Evolutionary conservation across 495 filamentous ascomycete genomes (phyloP), one percentile per base, ranked within the genome.

Genomic region (Margaritispora aquatica): DNA sequence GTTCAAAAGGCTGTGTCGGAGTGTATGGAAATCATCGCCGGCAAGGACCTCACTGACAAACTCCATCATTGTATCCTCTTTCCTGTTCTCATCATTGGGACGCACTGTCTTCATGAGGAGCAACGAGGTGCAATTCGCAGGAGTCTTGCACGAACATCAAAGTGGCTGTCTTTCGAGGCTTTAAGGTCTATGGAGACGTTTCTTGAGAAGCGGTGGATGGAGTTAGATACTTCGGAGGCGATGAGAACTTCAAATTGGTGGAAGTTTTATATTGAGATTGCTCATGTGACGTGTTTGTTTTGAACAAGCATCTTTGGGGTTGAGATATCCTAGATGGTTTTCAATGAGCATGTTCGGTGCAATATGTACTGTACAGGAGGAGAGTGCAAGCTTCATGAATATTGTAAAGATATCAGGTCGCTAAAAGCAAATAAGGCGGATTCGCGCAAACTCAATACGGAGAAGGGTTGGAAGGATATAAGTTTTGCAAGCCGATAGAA

Each of bases 21-120:
- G 13, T 63, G 60, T 34, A 61, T 66, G 46, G 55, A 59, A 10
- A 55, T 66, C 9, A 55, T 66, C 9, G 41, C 26, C 24, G 61
- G 64, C 1, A 26, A 51, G n/a, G 61, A 58, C 41, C 55, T 66
- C 19, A 61, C 64, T 8, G 55, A 61, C 8, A 61, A 61, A 23
- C 58, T 66, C 21, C 64, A 66, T 22, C 64, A 66, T 31, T 66
- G 64, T 27, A 63, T 66, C 26, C 55, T 66, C 3, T 66, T 66
- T 24, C 64, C 64, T 2, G n/a, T 66, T 0, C 58, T 66, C 10
- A 54, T 66, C 17, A 41, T 63, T 22, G 61, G 57, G 8, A 57
- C 64, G 9, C 64, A 63, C 47, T 61, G 64, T 44, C 15, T 66
- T 1, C 24, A 41, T 2, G 23, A 31, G 1, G 58, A 58, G 22